phyloP scores from a whole-genome alignment of 495 filamentous ascomycete species.

The Penicillium lividum region DNA sequence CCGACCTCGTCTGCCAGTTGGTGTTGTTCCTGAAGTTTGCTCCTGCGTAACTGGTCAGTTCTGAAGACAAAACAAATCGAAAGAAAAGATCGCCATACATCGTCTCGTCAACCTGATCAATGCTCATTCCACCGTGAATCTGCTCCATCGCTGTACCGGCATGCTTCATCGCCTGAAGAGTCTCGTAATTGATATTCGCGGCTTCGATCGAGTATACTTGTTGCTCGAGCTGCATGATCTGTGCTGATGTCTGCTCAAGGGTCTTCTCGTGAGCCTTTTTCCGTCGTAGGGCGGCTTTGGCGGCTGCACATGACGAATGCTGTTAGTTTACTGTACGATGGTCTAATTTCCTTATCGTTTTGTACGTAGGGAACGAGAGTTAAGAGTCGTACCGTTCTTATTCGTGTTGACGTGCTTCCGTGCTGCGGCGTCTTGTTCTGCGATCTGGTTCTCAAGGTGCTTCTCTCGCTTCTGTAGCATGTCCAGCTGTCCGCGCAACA shows the following conservation, averaged over 20 bases:
- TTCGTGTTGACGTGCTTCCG: conserved; percentile 87
- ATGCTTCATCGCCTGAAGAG: conserved; percentile 88
- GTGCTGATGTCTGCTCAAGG: conserved; percentile 82
- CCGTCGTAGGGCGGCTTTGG: conserved; percentile 85
- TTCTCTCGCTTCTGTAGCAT: conserved; percentile 97
- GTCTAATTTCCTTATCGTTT: not conserved
- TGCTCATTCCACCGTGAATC: conserved; percentile 86
- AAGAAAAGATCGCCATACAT: conserved; percentile 65
- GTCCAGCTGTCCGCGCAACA: conserved; percentile 83
- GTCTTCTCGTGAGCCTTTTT: conserved; percentile 94
- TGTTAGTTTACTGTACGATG: conserved; percentile 7
- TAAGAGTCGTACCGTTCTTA: conserved; percentile 68
- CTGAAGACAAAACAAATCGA: not conserved
- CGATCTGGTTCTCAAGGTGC: conserved; percentile 87
- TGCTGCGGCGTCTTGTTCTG: conserved; percentile 89
- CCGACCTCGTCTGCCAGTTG: conserved; percentile 90
- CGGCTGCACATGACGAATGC: conserved; percentile 57
- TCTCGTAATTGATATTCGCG: conserved; percentile 98
- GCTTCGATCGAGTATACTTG: conserved; percentile 97
- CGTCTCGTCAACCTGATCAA: conserved; percentile 90
- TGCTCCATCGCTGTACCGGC: conserved; percentile 85
- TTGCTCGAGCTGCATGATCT: conserved; percentile 89
- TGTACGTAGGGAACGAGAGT: not conserved
- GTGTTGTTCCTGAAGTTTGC: conserved; percentile 89
- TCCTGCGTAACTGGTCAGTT: conserved; percentile 55